Evolutionary conservation across 257 asterid genomes (phyloP).

Genomic region (Gynochthodes officinalis): DNA sequence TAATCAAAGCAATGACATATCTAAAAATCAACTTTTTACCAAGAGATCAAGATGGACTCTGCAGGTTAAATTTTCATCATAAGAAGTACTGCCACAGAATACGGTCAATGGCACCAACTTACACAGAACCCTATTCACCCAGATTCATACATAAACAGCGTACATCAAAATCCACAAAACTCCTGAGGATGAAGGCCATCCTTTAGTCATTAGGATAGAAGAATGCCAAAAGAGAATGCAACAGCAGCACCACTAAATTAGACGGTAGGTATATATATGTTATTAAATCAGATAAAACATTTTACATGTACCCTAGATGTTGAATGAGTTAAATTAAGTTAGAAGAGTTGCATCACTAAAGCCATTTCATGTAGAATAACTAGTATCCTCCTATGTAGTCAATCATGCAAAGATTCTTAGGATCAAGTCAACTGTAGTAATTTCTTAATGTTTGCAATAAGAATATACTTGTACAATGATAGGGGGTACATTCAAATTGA

Average conservation of each 20-base stretch:
- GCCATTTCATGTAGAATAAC: background rate
- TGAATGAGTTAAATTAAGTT: background rate
- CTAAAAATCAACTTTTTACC: background rate
- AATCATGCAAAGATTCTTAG: background rate
- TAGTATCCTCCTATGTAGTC: background rate
- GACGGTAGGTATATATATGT: background rate
- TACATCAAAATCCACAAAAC: background rate
- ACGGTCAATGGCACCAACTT: background rate
- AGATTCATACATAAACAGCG: background rate
- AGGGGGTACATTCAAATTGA: background rate
- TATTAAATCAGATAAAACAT: background rate
- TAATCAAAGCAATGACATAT: background rate
- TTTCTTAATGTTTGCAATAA: background rate
- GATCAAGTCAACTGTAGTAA: background rate
- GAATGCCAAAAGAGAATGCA: background rate
- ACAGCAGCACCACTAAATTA: background rate
- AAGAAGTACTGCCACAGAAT: background rate
- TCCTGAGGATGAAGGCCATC: background rate
- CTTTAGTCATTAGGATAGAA: background rate
- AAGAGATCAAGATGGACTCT: background rate
- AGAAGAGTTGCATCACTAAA: slow-evolving; percentile 1
- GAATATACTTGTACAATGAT: background rate
- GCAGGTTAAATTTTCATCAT: background rate
- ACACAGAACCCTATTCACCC: background rate
- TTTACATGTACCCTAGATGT: background rate